Evolutionary conservation across 495 filamentous ascomycete species (phyloP), one percentile per base, ranked within the genome.

Genomic region (Acidomyces sp.): DNA sequence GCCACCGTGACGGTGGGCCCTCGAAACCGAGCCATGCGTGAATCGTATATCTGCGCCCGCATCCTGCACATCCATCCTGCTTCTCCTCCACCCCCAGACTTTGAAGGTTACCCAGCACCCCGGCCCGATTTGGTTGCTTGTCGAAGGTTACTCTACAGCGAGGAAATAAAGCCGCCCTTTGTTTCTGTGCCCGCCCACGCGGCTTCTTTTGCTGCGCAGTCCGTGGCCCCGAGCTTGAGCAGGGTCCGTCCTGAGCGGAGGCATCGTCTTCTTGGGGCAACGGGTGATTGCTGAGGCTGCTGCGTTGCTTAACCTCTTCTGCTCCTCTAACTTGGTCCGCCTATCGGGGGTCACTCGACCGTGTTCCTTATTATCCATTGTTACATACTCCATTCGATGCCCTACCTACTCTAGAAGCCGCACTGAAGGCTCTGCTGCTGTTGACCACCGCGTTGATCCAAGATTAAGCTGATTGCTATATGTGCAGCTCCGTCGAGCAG

Each of bases 101-200:
- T n/a, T n/a, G n/a, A 19, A n/a, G 6, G 34, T 18, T 6, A 34
- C 37, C 44, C 44, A 42, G 32, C 45, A 47, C 39, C 43, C 48
- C 39, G 48, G 43, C 43, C 43, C 17, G 17, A 23, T 36, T 21
- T 31, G 13, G 22, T 19, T 12, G 26, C 23, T 27, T 43, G 22
- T 27, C 23, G 17, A 32, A 29, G 46, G 47, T 51, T 51, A 51
- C 48, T 46, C 43, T 45, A 51, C 48, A 46, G 48, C 43, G 41
- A 51, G 48, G 48, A 46, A 24, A n/a, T n/a, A n/a, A 24, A 25
- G 6, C 25, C 24, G 22, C 34, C 43, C 42, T 46, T 46, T 51
- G 48, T 51, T 46, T 46, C 48, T 22, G 22, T 27, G 18, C 10
- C 26, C 29, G 7, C 31, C 12, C 31, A 17, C 29, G 6, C 31